Evolutionary conservation across 139 green algal genomes (phyloP).

Genomic region (Chlamydomonas asymmetrica): DNA sequence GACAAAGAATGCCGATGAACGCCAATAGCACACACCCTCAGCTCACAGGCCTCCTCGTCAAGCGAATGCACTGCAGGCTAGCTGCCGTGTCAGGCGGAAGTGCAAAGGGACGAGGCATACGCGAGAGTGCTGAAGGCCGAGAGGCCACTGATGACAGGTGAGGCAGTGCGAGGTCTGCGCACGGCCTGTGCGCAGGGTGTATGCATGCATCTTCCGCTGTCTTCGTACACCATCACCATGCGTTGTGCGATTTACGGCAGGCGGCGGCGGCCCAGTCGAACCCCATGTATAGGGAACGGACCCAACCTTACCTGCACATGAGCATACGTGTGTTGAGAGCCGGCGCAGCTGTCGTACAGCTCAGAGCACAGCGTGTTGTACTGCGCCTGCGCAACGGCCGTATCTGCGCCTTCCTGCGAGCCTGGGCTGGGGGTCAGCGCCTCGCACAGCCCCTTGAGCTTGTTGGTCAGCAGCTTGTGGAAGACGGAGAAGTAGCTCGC

Average conservation of each 20-base stretch:
- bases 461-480: slow-evolving; percentile 61
- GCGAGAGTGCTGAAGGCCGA: no score
- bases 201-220: background rate
- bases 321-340: slow-evolving; percentile 70
- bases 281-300: no score
- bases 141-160: background rate
- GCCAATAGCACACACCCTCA: no score
- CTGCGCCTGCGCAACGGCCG: background rate
- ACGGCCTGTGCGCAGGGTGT: background rate
- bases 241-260: no score
- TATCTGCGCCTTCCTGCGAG: background rate
- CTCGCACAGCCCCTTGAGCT: slow-evolving; percentile 4
- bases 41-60: no score
- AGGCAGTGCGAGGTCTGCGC: background rate
- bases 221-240: no score
- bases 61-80: no score
- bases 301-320: slow-evolving; percentile 57
- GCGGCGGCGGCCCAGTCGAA: no score
- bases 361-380: slow-evolving; percentile 40
- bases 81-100: background rate
- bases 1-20: no score
- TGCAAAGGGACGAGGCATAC: background rate
- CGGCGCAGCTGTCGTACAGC: slow-evolving; percentile 57
- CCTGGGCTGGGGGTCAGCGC: background rate
- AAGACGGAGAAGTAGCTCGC: slow-evolving; percentile 79